These are phyloP conservation scores for Hypomontagnella submonticulosa DNA, from an alignment of 495 filamentous ascomycete genomes.

Conservation along the genomic window DNA sequence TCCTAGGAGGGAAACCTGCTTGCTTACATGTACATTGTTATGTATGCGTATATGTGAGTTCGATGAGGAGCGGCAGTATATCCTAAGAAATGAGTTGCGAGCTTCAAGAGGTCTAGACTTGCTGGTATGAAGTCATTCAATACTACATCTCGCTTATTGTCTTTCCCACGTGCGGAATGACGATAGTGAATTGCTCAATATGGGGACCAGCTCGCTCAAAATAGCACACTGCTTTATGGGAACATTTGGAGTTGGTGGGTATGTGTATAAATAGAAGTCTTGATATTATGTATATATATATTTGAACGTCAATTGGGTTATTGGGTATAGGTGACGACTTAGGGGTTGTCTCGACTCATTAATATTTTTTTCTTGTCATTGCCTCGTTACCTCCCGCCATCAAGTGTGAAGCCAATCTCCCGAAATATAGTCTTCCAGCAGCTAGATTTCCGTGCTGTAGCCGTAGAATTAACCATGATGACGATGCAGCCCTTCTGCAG, in stretches of 20 bases:
- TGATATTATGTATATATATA: constrained; percentile 31
- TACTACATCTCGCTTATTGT: constrained; percentile 33
- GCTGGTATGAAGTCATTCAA: constrained; percentile 21
- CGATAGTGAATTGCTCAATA: constrained; percentile 12
- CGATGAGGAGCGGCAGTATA: not conserved
- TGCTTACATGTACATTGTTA: not conserved
- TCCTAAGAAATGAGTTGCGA: not conserved
- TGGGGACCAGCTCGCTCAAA: constrained; percentile 22
- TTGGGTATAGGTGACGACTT: constrained; percentile 28
- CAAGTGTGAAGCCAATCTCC: constrained; percentile 35
- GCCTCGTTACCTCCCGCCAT: constrained; percentile 36
- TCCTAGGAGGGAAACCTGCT: not conserved
- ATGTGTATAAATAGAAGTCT: constrained; percentile 39
- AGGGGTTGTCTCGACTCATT: constrained; percentile 31
- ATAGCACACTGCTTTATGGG: constrained; percentile 25
- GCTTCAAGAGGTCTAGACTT: constrained; percentile 1
- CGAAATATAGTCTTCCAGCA: constrained; percentile 30
- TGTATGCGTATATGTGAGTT: not conserved
- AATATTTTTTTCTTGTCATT: constrained; percentile 37
- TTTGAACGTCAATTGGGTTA: constrained; percentile 27
- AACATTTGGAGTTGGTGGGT: constrained; percentile 8
- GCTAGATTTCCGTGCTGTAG: not conserved
- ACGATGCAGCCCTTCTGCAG: constrained; percentile 30
- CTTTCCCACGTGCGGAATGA: constrained; percentile 31
- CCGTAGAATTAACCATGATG: constrained; percentile 30